Evolutionary conservation across 2,329 filamentous ascomycete species (phyloP).

Genomic region (Aspergillus sp.): DNA sequence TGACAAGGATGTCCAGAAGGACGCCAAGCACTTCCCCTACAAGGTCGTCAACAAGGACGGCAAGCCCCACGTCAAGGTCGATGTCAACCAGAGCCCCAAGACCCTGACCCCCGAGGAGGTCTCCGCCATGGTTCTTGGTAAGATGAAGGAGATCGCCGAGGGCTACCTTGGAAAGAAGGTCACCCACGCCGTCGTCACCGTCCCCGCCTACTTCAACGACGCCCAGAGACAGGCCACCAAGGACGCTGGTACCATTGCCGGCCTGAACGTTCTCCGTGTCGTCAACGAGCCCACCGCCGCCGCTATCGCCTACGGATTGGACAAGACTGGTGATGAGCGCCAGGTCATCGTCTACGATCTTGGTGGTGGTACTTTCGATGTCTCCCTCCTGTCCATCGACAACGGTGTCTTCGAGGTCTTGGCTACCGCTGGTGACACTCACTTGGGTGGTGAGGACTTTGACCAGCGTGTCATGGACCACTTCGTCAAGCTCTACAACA

Average conservation of each 20-base stretch:
- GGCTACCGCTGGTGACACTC: slow-evolving; percentile 93
- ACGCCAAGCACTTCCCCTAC: slow-evolving; percentile 99
- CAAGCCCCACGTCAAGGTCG: slow-evolving; percentile 79
- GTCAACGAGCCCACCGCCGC: slow-evolving; percentile 96
- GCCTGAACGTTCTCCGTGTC: slow-evolving; percentile 91
- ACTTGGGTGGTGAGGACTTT: slow-evolving; percentile 98
- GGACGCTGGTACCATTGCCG: slow-evolving; percentile 88
- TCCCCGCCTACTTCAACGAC: slow-evolving; percentile 98
- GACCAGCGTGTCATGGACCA: slow-evolving; percentile 96
- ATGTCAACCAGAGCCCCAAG: slow-evolving; percentile 60
- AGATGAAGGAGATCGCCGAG: slow-evolving; percentile 69
- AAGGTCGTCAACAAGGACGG: slow-evolving; percentile 85
- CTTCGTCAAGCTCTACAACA: slow-evolving; percentile 98
- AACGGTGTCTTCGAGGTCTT: slow-evolving; percentile 92
- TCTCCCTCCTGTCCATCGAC: slow-evolving; percentile 87
- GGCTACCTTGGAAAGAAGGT: slow-evolving; percentile 63
- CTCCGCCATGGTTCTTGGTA: slow-evolving; percentile 66
- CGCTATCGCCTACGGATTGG: slow-evolving; percentile 90
- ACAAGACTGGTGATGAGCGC: slow-evolving; percentile 80
- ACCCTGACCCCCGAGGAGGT: slow-evolving; percentile 68
- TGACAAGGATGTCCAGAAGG: slow-evolving; percentile 84
- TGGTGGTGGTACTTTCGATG: slow-evolving; percentile 93
- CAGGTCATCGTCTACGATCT: slow-evolving; percentile 94
- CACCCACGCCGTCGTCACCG: slow-evolving; percentile 75
- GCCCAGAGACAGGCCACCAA: slow-evolving; percentile 96